phyloP scores from a whole-genome alignment of 2,329 filamentous ascomycete species.

The Fusarium sterilihyphosum region DNA sequence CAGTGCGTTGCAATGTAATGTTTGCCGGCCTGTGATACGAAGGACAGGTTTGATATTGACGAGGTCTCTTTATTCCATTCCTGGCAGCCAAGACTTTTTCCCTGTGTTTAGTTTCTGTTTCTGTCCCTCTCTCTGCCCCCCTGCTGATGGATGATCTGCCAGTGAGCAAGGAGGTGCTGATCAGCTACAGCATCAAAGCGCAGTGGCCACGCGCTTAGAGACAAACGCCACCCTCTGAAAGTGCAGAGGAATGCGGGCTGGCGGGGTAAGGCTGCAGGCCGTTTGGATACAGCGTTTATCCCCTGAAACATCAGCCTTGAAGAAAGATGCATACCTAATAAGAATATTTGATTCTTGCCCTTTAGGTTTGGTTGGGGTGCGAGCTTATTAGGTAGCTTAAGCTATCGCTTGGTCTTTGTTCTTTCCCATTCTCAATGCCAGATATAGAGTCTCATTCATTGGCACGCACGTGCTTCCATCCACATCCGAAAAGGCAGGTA shows the following conservation, averaged over 20 bases:
- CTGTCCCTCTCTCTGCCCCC: slow-evolving; percentile 3
- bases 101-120: neutral
- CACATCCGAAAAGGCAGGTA: slow-evolving; percentile 30
- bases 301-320: slow-evolving; percentile 23
- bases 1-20: slow-evolving; percentile 4
- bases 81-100: slow-evolving; percentile 20
- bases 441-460: slow-evolving; percentile 19
- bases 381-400: neutral
- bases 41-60: slow-evolving; percentile 14
- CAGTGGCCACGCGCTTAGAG: slow-evolving; percentile 28
- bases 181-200: slow-evolving; percentile 23
- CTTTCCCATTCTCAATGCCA: slow-evolving; percentile 3
- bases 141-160: slow-evolving; percentile 16
- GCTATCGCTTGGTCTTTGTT: slow-evolving; percentile 8
- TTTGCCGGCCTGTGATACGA: slow-evolving; percentile 24
- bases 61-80: slow-evolving; percentile 23
- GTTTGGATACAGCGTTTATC: slow-evolving; percentile 26
- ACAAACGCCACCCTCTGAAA: slow-evolving; percentile 18
- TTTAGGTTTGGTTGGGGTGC: neutral
- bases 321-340: neutral
- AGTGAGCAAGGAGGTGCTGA: slow-evolving; percentile 15
- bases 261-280: slow-evolving; percentile 29
- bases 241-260: slow-evolving; percentile 30
- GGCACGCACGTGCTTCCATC: slow-evolving; percentile 35
- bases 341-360: slow-evolving; percentile 4